Evolutionary conservation across 2,329 filamentous ascomycete species (phyloP), one percentile per base, ranked within the genome.

Genomic region (Fusarium compactum): DNA sequence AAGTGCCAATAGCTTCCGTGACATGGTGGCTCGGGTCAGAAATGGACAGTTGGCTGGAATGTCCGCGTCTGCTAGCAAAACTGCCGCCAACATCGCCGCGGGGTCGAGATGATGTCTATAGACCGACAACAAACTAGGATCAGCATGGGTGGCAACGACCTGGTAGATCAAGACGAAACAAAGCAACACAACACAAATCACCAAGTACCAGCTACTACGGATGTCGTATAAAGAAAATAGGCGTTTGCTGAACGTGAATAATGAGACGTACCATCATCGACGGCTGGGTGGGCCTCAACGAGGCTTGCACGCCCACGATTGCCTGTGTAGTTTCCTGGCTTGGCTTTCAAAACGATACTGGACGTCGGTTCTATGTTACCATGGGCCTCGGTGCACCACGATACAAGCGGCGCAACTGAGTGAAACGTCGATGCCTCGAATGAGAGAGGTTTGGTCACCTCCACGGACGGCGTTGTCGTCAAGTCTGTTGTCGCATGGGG

Each of bases 21-120:
- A 97, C 93, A 87, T 97, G 95, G 82, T 97, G 94, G 82, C 88
- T 94, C 66, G 95, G 92, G 82, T 97, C 94, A 80, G 92, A 96
- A 79, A 97, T 89, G 60, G 87, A 90, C 53, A 89, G 82, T 75
- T 89, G 86, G 76, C 81, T 86, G 65, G 80, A 80, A 79, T 89
- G 87, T 71, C 87, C 87, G 76, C 87, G 87, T 79, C 86, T 86
- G 78, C 80, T 86, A 73, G 85, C 81, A 80, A 89, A 87, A 79
- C 83, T 87, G 77, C 82, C 83, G 78, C 86, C 85, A 79, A 84
- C 82, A 82, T 89, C 84, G 81, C 78, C 80, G 76, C 83, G 85
- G 80, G 84, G 83, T 78, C 85, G 84, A 80, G 85, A 85, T 79
- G 87, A 88, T 83, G 87, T 87, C 87, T 89, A 60, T 47, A 69